Conservation (phyloP, 208 protist species). For the Crithidia mellificae region DNA sequence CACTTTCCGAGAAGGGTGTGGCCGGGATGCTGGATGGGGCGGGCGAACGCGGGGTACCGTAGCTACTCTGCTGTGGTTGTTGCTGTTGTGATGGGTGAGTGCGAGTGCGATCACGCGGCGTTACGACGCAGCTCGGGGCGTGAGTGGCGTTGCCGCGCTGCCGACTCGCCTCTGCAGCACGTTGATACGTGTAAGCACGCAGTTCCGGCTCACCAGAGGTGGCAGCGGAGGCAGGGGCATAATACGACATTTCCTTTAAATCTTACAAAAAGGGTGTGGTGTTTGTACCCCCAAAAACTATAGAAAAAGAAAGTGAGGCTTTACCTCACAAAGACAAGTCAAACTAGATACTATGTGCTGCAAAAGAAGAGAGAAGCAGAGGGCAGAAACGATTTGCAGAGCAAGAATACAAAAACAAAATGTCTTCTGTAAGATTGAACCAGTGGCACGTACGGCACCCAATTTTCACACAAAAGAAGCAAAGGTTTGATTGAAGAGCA, state of each 20-base stretch:
- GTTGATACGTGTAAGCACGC: not conserved
- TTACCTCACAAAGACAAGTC: not conserved
- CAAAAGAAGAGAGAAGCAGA: not conserved
- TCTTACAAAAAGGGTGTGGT: not conserved
- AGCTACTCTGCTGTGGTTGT: not conserved
- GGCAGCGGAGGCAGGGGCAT: not conserved
- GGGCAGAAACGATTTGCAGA: no score
- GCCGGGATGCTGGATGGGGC: not conserved
- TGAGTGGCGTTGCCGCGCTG: not conserved
- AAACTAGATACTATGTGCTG: not conserved
- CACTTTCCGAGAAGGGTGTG: not conserved
- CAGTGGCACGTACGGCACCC: no score
- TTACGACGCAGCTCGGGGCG: not conserved
- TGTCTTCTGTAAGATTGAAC: no score
- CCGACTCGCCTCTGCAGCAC: not conserved
- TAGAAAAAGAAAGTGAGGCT: slow-evolving; percentile 3
- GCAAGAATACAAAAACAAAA: no score
- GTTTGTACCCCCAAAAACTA: slow-evolving; percentile 10
- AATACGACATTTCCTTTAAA: not conserved
- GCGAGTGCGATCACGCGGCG: not conserved
- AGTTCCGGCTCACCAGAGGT: not conserved
- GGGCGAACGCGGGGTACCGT: not conserved
- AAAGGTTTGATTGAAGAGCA: no score
- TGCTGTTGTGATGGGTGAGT: no score
- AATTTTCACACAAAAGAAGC: no score